Percentiles rank a stretch among this genome's conserved stretches.
These are phyloP conservation scores for Schizonepeta tenuifolia DNA, from an alignment of 257 asterid species.

Conservation along the genomic window DNA sequence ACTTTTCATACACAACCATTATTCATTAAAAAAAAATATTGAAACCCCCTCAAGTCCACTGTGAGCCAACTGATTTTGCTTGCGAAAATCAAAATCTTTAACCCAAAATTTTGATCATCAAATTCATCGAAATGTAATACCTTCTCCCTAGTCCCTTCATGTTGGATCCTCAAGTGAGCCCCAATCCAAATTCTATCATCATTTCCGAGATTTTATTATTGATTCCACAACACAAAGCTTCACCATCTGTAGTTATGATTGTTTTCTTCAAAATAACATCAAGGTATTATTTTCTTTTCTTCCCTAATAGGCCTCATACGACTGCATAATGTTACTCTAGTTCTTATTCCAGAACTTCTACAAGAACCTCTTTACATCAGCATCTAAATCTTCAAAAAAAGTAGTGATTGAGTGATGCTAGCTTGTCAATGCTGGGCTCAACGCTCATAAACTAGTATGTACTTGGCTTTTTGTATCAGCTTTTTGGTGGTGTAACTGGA, in stretches of 20 bases:
- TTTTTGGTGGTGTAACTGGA: background rate
- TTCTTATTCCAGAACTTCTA: background rate
- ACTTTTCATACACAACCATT: background rate
- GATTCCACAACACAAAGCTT: background rate
- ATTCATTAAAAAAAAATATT: background rate
- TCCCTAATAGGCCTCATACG: background rate
- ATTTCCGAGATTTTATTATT: background rate
- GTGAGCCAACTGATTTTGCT: background rate
- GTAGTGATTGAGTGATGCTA: background rate
- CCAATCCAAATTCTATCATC: background rate
- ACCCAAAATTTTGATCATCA: background rate
- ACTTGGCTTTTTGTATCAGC: background rate
- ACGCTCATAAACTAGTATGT: background rate
- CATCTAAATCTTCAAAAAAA: background rate
- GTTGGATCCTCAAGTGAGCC: background rate
- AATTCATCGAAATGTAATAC: background rate
- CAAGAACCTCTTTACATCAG: background rate
- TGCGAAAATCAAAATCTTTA: background rate
- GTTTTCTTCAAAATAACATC: too few species aligned
- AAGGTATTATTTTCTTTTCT: background rate
- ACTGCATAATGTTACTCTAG: background rate
- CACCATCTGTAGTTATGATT: background rate
- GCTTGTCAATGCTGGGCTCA: background rate
- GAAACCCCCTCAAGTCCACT: background rate
- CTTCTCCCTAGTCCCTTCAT: background rate